A percentile compares a stretch with the other conserved stretches of the same genome.
These are phyloP conservation scores for Pythium inflatum DNA, from an alignment of 352 stramenopile species.

Conservation along the genomic window DNA sequence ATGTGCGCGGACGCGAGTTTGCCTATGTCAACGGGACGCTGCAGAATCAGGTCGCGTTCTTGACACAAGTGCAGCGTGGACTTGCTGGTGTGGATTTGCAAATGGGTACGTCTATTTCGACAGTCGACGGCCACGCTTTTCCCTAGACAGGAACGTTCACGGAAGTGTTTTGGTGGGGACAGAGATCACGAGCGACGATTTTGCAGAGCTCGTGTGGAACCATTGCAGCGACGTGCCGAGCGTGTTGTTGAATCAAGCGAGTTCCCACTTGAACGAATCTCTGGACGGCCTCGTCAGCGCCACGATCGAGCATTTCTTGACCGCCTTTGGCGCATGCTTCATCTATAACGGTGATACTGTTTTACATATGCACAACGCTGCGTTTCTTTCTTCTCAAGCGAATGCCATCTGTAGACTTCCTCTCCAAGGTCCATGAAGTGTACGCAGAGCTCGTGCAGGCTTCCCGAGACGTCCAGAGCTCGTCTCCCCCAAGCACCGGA, in stretches of 20 bases:
- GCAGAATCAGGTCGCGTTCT: slow-evolving; percentile 57
- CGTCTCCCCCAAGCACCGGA: slow-evolving; percentile 33
- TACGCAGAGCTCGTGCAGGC: slow-evolving; percentile 46
- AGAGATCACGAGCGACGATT: slow-evolving; percentile 63
- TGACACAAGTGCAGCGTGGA: slow-evolving; percentile 45
- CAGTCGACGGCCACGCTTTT: not conserved
- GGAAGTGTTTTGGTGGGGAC: not conserved
- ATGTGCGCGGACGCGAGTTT: slow-evolving; percentile 48
- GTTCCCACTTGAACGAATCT: slow-evolving; percentile 42
- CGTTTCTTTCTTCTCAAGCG: not conserved
- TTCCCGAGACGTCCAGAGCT: slow-evolving; percentile 29
- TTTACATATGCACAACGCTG: not conserved
- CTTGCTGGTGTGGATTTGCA: slow-evolving; percentile 45
- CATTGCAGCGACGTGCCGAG: slow-evolving; percentile 58
- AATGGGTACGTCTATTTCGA: slow-evolving; percentile 32
- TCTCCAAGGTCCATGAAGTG: slow-evolving; percentile 50
- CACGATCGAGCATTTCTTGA: slow-evolving; percentile 40
- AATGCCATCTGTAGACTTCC: slow-evolving; percentile 43
- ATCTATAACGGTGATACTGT: slow-evolving; percentile 53
- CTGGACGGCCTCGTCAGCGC: slow-evolving; percentile 37
- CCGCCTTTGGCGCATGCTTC: slow-evolving; percentile 48
- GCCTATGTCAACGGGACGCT: slow-evolving; percentile 60
- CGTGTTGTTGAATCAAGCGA: slow-evolving; percentile 46
- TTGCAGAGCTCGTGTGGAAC: slow-evolving; percentile 59
- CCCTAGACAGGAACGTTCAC: too few species aligned